phyloP scores from a whole-genome alignment of 768 basidiomycete genomes.

The Scleroderma bovista region DNA sequence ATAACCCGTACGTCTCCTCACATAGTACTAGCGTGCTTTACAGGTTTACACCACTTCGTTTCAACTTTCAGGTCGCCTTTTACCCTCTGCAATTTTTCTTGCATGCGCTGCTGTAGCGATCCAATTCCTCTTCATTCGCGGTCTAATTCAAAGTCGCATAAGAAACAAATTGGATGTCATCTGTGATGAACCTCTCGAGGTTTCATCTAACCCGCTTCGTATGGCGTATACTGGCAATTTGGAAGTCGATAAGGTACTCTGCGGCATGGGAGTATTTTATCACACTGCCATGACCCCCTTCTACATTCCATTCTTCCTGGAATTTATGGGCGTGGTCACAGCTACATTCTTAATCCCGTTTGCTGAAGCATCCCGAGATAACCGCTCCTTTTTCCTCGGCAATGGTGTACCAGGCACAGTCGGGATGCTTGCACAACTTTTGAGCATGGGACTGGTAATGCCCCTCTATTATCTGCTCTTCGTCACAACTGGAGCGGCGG shows the following conservation, averaged over 20 bases:
- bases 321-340: conserved; percentile 7
- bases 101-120: conserved; percentile 8
- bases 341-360: conserved; percentile 32
- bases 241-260: conserved; percentile 36
- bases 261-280: conserved; percentile 44
- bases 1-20: background rate
- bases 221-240: conserved; percentile 36
- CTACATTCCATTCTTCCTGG: conserved; percentile 13
- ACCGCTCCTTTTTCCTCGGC: conserved; percentile 32
- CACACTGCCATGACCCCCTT: conserved; percentile 23
- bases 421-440: conserved; percentile 36
- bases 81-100: conserved; percentile 17
- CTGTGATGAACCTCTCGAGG: conserved; percentile 24
- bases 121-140: conserved; percentile 10
- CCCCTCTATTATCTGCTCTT: conserved; percentile 47
- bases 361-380: conserved; percentile 40
- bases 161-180: conserved; percentile 19
- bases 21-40: background rate
- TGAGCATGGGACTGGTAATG: conserved; percentile 38
- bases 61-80: conserved; percentile 6
- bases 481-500: conserved; percentile 33
- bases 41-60: background rate
- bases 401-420: conserved; percentile 37
- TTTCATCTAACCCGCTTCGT: conserved; percentile 24
- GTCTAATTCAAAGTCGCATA: conserved; percentile 10